Base-by-base conservation (phyloP, 148 eudicot genomes). In the Beta vulgaris region DNA sequence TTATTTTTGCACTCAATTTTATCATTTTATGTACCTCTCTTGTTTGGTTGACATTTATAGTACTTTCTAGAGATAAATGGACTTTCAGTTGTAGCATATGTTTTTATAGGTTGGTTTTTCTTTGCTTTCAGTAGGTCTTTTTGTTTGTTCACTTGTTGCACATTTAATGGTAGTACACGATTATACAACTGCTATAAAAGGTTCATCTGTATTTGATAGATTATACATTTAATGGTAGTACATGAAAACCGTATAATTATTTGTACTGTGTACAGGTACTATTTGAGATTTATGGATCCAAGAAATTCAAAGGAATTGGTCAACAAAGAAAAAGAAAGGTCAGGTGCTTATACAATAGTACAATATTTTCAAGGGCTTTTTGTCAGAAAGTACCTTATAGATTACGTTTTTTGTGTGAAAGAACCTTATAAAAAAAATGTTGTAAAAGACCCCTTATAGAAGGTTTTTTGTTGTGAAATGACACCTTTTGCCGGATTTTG, bases 201-300 rank as follows among this genome's bases (percentile, higher is more conserved):
- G n/a, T n/a, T n/a, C n/a, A n/a, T n/a, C n/a, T n/a, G n/a, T n/a
- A n/a, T n/a, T n/a, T n/a, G n/a, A n/a, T n/a, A n/a, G n/a, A n/a
- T n/a, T n/a, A n/a, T n/a, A n/a, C n/a, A n/a, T n/a, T n/a, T n/a
- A n/a, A n/a, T n/a, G n/a, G n/a, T n/a, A n/a, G n/a, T n/a, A n/a
- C n/a, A n/a, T n/a, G n/a, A n/a, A n/a, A n/a, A n/a, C n/a, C n/a
- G 23, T 66, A 4, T 69, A 68, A 21, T 40, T 61, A 58, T 79
- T 65, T 44, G 40, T 29, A 34, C 70, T 37, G 76, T 85, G 55
- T 77, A 39, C 90, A 95, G 99, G 99, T 95, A 95, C 81, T 95
- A 95, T 77, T 71, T 95, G 80, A 87, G 99, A 85, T 95, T 95
- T 78, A 95, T 95, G 96, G 98, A 95, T 81, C 99, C 99, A 18